Percentiles rank a stretch among this genome's conserved stretches.
Evolutionary conservation across 2,329 filamentous ascomycete genomes (phyloP).

Genomic region (Phaeoacremonium minimum): DNA sequence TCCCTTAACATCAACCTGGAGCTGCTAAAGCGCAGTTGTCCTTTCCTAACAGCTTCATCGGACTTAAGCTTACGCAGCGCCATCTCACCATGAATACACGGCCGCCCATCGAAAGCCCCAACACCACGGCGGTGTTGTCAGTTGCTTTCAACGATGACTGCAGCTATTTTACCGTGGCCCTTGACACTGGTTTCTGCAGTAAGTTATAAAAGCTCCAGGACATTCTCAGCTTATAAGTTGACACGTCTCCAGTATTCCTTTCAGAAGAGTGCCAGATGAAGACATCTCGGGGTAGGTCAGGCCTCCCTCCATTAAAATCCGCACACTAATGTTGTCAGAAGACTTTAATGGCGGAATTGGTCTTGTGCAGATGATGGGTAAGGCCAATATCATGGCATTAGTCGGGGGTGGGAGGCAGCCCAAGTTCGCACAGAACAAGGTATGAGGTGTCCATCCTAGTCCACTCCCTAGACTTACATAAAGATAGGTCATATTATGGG

Average conservation of each 20-base stretch:
- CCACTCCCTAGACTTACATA: background rate
- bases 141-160: constrained; percentile 81
- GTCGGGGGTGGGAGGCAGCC: constrained; percentile 84
- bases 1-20: too few species aligned
- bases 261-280: constrained; percentile 68
- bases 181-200: constrained; percentile 85
- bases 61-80: too few species aligned
- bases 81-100: constrained; percentile 79
- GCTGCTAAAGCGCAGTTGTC: too few species aligned
- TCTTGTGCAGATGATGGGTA: constrained; percentile 80
- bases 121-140: constrained; percentile 72
- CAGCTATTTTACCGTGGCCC: constrained; percentile 80
- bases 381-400: constrained; percentile 80
- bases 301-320: background rate
- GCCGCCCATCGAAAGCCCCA: constrained; percentile 74
- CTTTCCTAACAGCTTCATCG: too few species aligned
- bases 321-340: constrained; percentile 20
- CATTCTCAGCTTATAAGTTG: too few species aligned
- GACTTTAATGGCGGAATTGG: constrained; percentile 81
- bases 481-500: constrained; percentile 76
- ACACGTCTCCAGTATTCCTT: constrained; percentile 64
- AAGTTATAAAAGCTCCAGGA: too few species aligned
- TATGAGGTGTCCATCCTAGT: constrained; percentile 19
- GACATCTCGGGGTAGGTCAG: constrained; percentile 37
- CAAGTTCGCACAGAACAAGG: constrained; percentile 85